A percentile compares a stretch with the other conserved stretches of the same genome.
Evolutionary conservation across 345 rosid species (phyloP).

Genomic region (Balakata baccata): DNA sequence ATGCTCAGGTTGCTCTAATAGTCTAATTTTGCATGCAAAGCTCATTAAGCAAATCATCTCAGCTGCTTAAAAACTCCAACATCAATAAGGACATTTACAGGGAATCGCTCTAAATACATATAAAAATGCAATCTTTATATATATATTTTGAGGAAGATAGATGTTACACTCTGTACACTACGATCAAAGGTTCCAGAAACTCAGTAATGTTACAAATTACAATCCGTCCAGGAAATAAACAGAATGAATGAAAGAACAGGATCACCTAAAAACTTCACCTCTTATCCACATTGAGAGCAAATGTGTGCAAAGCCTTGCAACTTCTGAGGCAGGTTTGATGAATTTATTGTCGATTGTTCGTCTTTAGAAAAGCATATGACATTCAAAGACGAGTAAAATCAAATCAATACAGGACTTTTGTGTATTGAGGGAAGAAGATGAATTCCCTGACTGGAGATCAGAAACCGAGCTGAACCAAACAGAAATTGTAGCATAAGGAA

Average conservation of each 20-base stretch:
- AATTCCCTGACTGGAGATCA: background rate
- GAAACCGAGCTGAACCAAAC: background rate
- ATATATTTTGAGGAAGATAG: background rate
- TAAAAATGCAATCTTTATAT: too few species aligned
- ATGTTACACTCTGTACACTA: conserved; percentile 5
- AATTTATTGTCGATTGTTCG: background rate
- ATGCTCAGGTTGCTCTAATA: too few species aligned
- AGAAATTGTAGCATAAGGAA: background rate
- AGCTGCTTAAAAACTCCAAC: too few species aligned
- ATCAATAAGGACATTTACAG: too few species aligned
- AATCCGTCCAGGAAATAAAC: background rate
- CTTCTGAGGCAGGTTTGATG: too few species aligned
- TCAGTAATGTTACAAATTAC: background rate
- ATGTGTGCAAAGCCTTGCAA: too few species aligned
- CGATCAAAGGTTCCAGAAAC: background rate
- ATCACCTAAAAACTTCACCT: background rate
- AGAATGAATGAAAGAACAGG: background rate
- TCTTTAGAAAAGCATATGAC: background rate
- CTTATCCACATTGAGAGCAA: too few species aligned
- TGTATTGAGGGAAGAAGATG: background rate
- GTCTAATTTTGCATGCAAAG: too few species aligned
- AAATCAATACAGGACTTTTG: background rate
- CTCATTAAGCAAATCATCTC: too few species aligned
- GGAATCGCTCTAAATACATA: too few species aligned
- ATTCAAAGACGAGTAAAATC: background rate